These are phyloP conservation scores for Cercophora newfieldiana DNA, from an alignment of 495 filamentous ascomycete species.

Conservation along the genomic window DNA sequence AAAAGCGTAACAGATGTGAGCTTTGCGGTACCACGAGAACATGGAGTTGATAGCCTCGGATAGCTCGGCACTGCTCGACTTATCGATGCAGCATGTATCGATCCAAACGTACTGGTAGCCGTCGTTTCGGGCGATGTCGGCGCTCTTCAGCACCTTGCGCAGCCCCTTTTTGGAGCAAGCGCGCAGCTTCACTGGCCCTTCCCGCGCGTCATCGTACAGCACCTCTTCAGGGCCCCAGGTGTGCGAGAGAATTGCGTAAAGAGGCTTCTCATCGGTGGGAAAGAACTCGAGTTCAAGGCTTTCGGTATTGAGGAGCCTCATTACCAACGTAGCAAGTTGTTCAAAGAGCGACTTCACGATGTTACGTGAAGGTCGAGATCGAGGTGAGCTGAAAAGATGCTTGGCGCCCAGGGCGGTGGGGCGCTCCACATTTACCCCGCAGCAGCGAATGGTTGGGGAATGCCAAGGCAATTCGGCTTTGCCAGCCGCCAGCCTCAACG, in stretches of 20 bases:
- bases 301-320: neutral
- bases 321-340: neutral
- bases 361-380: neutral
- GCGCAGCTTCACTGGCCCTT: neutral
- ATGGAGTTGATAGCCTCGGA: too few relatives aligned
- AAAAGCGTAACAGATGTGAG: neutral
- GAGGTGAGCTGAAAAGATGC: neutral
- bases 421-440: too few relatives aligned
- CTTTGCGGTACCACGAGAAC: neutral
- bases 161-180: neutral
- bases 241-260: neutral
- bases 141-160: neutral
- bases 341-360: neutral
- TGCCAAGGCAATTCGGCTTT: too few relatives aligned
- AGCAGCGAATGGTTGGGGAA: too few relatives aligned
- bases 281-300: neutral
- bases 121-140: neutral
- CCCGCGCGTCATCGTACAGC: neutral
- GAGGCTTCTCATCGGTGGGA: neutral
- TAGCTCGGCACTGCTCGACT: neutral
- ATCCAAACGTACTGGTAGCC: neutral
- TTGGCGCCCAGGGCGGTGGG: too few relatives aligned
- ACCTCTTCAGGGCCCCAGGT: constrained; percentile 1
- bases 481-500: too few relatives aligned
- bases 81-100: neutral